Conservation (phyloP, 768 basidiomycete genomes). For the Suillus variegatus region DNA sequence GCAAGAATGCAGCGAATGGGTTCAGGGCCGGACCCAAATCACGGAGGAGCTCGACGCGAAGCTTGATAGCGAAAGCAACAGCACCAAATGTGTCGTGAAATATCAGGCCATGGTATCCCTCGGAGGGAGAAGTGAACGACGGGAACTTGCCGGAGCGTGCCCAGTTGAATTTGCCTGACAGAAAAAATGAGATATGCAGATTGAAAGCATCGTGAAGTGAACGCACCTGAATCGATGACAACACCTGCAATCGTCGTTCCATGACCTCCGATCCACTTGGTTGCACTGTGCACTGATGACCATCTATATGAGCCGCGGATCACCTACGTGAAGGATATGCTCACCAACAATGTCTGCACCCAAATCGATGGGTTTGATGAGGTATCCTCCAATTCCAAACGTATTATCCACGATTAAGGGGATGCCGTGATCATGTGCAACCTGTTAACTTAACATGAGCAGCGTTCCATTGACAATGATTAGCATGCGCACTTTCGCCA, state of each 20-base stretch:
- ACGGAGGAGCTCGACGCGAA: conserved; percentile 52
- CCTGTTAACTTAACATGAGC: conserved; percentile 26
- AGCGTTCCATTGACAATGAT: neutral
- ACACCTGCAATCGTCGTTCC: conserved; percentile 71
- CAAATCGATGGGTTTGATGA: conserved; percentile 53
- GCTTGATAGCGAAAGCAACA: conserved; percentile 51
- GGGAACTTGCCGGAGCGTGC: conserved; percentile 54
- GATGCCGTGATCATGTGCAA: conserved; percentile 61
- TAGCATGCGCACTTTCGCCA: conserved; percentile 46
- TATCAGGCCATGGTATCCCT: conserved; percentile 56
- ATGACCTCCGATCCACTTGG: conserved; percentile 70
- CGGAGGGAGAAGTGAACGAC: conserved; percentile 53
- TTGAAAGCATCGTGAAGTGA: conserved; percentile 7
- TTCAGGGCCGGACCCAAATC: conserved; percentile 55
- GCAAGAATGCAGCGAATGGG: conserved; percentile 60
- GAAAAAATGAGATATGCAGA: conserved; percentile 4
- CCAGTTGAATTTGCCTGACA: conserved; percentile 59
- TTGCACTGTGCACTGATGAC: conserved; percentile 51
- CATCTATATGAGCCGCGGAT: neutral
- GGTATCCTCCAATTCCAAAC: conserved; percentile 61
- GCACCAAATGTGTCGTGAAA: conserved; percentile 54
- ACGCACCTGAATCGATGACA: conserved; percentile 55
- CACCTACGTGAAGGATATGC: conserved; percentile 7
- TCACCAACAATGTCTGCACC: conserved; percentile 57
- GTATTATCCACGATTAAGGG: conserved; percentile 71